These are phyloP conservation scores for Fomitopsis pinicola DNA, from an alignment of 1,284 basidiomycete species.

Conservation along the genomic window DNA sequence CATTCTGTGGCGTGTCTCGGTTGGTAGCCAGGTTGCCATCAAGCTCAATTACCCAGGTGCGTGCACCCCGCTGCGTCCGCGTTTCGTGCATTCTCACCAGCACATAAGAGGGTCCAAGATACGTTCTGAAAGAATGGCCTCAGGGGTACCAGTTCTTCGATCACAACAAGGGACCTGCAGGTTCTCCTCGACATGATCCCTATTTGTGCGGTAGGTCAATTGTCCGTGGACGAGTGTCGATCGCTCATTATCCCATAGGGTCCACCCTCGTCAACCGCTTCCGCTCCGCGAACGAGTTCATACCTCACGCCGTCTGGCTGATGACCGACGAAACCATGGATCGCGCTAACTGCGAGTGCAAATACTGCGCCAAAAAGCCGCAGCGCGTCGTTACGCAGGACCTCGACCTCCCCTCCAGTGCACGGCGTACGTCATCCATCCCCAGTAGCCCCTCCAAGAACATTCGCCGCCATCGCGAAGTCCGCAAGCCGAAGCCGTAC, in stretches of 20 bases:
- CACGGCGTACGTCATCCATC: constrained; percentile 11
- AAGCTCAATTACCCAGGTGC: constrained; percentile 46
- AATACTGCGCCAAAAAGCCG: constrained; percentile 69
- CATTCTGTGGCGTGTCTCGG: constrained; percentile 57
- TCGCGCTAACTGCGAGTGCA: constrained; percentile 60
- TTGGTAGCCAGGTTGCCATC: constrained; percentile 54
- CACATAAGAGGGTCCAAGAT: constrained; percentile 44
- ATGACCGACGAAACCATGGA: constrained; percentile 48
- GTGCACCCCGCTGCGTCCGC: constrained; percentile 11
- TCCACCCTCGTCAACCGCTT: constrained; percentile 47
- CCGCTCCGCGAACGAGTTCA: constrained; percentile 76
- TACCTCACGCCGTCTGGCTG: constrained; percentile 79
- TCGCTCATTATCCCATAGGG: constrained; percentile 29
- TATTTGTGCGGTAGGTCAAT: constrained; percentile 64
- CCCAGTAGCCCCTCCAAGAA: constrained; percentile 4
- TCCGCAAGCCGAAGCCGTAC: constrained; percentile 35
- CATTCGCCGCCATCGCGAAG: constrained; percentile 13
- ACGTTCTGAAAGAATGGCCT: constrained; percentile 64
- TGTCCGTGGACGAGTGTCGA: background rate
- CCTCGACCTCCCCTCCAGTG: constrained; percentile 35
- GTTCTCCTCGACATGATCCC: constrained; percentile 61
- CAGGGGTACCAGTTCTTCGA: constrained; percentile 66
- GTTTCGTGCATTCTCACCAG: background rate
- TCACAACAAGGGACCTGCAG: constrained; percentile 61
- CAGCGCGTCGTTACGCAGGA: constrained; percentile 65